Conservation (phyloP, 352 stramenopile species). For the Elongisporangium prolatum region DNA sequence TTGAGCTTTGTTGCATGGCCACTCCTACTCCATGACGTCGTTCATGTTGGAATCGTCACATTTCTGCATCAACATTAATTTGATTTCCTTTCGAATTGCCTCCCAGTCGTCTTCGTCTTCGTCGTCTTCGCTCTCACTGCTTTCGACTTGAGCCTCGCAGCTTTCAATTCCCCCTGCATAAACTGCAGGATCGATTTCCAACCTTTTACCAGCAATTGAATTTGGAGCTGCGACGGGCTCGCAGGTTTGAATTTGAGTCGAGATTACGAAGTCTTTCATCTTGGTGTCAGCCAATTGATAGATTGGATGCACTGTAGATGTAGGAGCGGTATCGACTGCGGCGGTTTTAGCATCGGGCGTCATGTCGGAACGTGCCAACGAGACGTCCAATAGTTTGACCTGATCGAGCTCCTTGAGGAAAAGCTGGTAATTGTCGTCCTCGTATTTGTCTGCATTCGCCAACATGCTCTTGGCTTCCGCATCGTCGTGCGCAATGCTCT, state of each 20-base stretch:
- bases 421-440: constrained; percentile 73
- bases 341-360: constrained; percentile 1
- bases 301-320: not conserved
- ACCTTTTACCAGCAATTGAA: not conserved
- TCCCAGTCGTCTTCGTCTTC: constrained; percentile 33
- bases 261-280: not conserved
- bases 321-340: not conserved
- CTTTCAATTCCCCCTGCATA: not conserved
- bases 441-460: constrained; percentile 23
- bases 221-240: not conserved
- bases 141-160: not conserved
- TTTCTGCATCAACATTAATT: constrained; percentile 8
- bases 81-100: constrained; percentile 22
- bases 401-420: constrained; percentile 58
- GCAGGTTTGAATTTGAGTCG: not conserved
- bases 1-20: not conserved
- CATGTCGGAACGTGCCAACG: not conserved
- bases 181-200: not conserved
- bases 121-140: constrained; percentile 5
- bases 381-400: constrained; percentile 24
- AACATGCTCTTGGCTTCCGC: constrained; percentile 53
- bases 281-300: not conserved
- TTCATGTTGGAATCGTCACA: not conserved
- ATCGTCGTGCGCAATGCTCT: constrained; percentile 38
- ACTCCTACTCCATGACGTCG: not conserved